These are phyloP conservation scores for Begonia fuchsioides DNA, from an alignment of 306 rosid genomes.

Conservation along the genomic window DNA sequence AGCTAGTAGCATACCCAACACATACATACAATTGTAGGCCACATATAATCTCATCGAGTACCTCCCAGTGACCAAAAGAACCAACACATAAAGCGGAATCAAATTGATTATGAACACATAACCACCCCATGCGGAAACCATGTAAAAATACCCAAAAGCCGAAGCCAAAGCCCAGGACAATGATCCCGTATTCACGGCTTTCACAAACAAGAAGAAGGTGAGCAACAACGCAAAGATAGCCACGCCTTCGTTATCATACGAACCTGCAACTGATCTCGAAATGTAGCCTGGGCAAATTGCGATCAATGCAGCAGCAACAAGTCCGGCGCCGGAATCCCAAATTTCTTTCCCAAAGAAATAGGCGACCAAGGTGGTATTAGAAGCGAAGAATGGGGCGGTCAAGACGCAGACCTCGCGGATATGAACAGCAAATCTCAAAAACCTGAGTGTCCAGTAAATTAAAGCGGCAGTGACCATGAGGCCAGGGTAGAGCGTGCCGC, in stretches of 20 bases:
- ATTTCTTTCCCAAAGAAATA: slow-evolving; percentile 85
- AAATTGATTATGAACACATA: slow-evolving; percentile 78
- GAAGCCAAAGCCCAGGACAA: slow-evolving; percentile 87
- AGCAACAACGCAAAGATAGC: slow-evolving; percentile 78
- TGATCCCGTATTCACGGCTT: slow-evolving; percentile 87
- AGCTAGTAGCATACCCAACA: slow-evolving; percentile 89
- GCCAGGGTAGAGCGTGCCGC: slow-evolving; percentile 92
- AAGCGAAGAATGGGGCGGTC: slow-evolving; percentile 91
- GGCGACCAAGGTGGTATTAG: slow-evolving; percentile 83
- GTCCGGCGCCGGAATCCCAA: slow-evolving; percentile 95
- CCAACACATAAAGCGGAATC: slow-evolving; percentile 81
- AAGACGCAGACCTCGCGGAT: slow-evolving; percentile 94
- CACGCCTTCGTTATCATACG: slow-evolving; percentile 91
- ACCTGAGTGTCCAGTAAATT: slow-evolving; percentile 43
- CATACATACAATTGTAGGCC: slow-evolving; percentile 86
- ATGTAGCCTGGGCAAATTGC: slow-evolving; percentile 97
- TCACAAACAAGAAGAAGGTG: slow-evolving; percentile 79
- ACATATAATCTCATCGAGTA: slow-evolving; percentile 83
- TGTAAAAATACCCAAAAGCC: slow-evolving; percentile 89
- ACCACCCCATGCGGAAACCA: slow-evolving; percentile 99
- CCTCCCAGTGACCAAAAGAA: slow-evolving; percentile 70
- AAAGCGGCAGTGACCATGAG: slow-evolving; percentile 96
- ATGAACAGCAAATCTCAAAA: slow-evolving; percentile 67
- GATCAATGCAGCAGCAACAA: slow-evolving; percentile 80
- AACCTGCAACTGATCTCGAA: slow-evolving; percentile 91